Base-by-base conservation (phyloP, 1,139 yeast species). In the Taphrina flavorubra region DNA sequence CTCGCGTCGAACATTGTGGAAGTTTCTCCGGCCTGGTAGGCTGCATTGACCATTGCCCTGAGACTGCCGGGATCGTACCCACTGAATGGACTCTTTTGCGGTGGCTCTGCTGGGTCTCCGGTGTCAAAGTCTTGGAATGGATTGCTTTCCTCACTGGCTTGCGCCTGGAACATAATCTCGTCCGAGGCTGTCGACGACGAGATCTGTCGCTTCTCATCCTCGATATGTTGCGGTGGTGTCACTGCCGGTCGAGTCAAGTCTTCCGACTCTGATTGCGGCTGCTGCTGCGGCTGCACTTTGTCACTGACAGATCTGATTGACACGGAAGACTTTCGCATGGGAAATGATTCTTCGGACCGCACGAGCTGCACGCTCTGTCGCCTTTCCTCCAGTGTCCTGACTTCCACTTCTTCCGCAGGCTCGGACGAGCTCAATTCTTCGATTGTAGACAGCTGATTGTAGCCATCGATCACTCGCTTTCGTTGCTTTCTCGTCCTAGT, bases 301-400 rank as follows among this genome's bases (percentile, higher is more conserved):
- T 44, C 47, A 7, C 8, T 16, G 8, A n/a, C 47, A 8, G 25
- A 44, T 3, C 16, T 16, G 47, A 44, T 13, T 44, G 25, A 44
- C 8, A n/a, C 47, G 13, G 47, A 44, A 14, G 53, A 25, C 4
- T 20, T 10, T 49, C 53, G 18, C 36, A 25, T 49, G n/a, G 53
- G 53, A 49, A 49, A 49, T 11, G 53, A 49, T 20, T 49, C 53
- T 20, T 49, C 36, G 11, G 53, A 49, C 13, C 31, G 53, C 36
- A 49, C 53, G 53, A 49, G 36, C n/a, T 49, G 53, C 8, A 49
- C 31, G n/a, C 36, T 25, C 4, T 11, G 31, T 10, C 36, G 31
- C 4, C 11, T 3, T n/a, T 20, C 36, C 36, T 49, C 53, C 36
- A 49, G 10, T 6, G 36, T 20, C 13, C n/a, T 49, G 53, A 49